phyloP scores from a whole-genome alignment of 208 protist genomes.

The Crithidia acanthocephali region DNA sequence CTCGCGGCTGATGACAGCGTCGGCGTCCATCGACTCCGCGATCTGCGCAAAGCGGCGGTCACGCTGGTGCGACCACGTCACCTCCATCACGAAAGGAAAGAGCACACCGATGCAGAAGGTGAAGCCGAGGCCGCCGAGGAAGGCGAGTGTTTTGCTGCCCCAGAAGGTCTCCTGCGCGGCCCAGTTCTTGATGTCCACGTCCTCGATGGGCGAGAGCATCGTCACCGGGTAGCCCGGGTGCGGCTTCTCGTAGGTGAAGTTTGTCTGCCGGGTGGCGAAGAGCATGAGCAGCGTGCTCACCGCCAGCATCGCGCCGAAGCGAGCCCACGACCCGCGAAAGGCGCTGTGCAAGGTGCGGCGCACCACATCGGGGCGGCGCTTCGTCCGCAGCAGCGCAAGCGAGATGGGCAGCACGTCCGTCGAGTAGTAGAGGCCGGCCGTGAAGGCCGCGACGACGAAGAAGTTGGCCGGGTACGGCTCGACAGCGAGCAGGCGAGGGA shows the following conservation, averaged over 20 bases:
- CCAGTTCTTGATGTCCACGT: constrained; percentile 61
- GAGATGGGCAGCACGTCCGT: constrained; percentile 52
- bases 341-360: constrained; percentile 13
- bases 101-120: constrained; percentile 68
- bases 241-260: constrained; percentile 61
- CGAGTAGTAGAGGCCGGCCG: constrained; percentile 57
- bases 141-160: constrained; percentile 64
- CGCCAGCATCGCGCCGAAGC: constrained; percentile 41
- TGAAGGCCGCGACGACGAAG: constrained; percentile 50
- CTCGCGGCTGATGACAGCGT: constrained; percentile 31
- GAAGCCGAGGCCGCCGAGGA: constrained; percentile 59
- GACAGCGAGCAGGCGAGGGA: constrained; percentile 74
- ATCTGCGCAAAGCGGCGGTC: constrained; percentile 43
- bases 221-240: constrained; percentile 58
- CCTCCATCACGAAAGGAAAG: constrained; percentile 68
- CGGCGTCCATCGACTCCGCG: constrained; percentile 17
- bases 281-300: constrained; percentile 55
- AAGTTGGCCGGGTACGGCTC: constrained; percentile 69
- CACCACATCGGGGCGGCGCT: constrained; percentile 19
- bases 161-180: constrained; percentile 53
- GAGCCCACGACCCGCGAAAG: constrained; percentile 38
- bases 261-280: constrained; percentile 72
- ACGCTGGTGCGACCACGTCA: constrained; percentile 53
- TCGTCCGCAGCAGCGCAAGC: constrained; percentile 28
- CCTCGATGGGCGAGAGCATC: constrained; percentile 32